A percentile compares a stretch with the other conserved stretches of the same genome.
Conservation (phyloP, 371 early-diverging fungal genomes). For the Fennellomyces sp. region DNA sequence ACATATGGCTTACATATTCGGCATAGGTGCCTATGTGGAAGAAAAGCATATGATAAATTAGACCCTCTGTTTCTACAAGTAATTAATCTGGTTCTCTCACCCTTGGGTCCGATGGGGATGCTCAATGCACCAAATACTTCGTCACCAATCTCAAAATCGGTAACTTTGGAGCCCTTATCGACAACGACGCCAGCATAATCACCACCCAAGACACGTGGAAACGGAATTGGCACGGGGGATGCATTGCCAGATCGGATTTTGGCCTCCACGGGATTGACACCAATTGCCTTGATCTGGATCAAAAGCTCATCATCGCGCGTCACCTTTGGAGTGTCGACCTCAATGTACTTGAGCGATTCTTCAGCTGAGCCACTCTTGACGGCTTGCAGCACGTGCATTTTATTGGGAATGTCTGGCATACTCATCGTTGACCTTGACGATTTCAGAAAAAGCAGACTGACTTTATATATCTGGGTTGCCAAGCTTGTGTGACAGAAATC, state of each 20-base stretch:
- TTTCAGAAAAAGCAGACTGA: background rate
- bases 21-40: slow-evolving; percentile 44
- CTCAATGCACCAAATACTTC: slow-evolving; percentile 50
- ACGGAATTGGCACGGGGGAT: background rate
- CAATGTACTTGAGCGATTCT: slow-evolving; percentile 31
- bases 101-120: slow-evolving; percentile 12
- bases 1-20: slow-evolving; percentile 34
- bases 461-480: background rate
- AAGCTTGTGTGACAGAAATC: too few species aligned
- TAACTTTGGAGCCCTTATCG: slow-evolving; percentile 37
- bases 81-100: background rate
- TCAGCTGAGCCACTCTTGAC: slow-evolving; percentile 27
- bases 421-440: slow-evolving; percentile 16
- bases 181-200: slow-evolving; percentile 54
- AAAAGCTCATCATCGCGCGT: slow-evolving; percentile 41
- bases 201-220: slow-evolving; percentile 35
- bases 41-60: too few species aligned
- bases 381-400: slow-evolving; percentile 44
- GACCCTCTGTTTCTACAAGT: too few species aligned
- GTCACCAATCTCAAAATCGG: slow-evolving; percentile 48
- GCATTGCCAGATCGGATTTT: slow-evolving; percentile 44
- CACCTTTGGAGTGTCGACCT: slow-evolving; percentile 29
- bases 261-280: slow-evolving; percentile 68
- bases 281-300: slow-evolving; percentile 58
- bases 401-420: slow-evolving; percentile 27